Conservation (phyloP, 768 basidiomycete species). For the Psilocybe cubensis region DNA sequence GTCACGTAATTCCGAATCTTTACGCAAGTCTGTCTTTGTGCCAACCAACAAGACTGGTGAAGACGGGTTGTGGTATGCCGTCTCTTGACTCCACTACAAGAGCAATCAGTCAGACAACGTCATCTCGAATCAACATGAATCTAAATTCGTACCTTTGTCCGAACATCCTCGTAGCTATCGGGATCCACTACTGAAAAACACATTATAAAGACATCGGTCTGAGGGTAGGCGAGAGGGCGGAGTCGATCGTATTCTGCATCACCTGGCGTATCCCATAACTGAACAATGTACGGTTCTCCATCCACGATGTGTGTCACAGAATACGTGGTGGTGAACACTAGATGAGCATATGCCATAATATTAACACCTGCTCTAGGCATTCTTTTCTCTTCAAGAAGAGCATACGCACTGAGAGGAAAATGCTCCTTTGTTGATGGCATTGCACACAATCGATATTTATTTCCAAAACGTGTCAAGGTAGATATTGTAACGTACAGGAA, state of each 20-base stretch:
- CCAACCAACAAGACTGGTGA: neutral
- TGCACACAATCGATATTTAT: too few species aligned
- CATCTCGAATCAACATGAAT: too few species aligned
- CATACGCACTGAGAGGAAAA: too few species aligned
- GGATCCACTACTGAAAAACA: constrained; percentile 7
- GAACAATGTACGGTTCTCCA: neutral
- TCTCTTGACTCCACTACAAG: constrained; percentile 4
- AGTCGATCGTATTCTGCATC: constrained; percentile 5
- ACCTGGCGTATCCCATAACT: neutral
- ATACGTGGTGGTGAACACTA: neutral
- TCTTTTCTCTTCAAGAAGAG: too few species aligned
- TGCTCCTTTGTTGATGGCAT: too few species aligned
- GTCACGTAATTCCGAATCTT: neutral
- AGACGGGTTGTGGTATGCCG: neutral
- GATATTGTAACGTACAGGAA: too few species aligned
- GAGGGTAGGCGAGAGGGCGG: constrained; percentile 1
- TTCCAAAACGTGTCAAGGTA: too few species aligned
- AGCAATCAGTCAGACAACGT: too few species aligned
- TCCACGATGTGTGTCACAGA: neutral
- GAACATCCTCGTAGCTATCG: constrained; percentile 1
- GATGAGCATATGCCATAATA: neutral
- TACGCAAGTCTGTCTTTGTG: constrained; percentile 2
- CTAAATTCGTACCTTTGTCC: constrained; percentile 3
- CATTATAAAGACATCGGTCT: constrained; percentile 6
- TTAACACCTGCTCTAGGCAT: too few species aligned